Evolutionary conservation across 768 basidiomycete genomes (phyloP), one percentile per base, ranked within the genome.

Genomic region (Termitomyces sp.): DNA sequence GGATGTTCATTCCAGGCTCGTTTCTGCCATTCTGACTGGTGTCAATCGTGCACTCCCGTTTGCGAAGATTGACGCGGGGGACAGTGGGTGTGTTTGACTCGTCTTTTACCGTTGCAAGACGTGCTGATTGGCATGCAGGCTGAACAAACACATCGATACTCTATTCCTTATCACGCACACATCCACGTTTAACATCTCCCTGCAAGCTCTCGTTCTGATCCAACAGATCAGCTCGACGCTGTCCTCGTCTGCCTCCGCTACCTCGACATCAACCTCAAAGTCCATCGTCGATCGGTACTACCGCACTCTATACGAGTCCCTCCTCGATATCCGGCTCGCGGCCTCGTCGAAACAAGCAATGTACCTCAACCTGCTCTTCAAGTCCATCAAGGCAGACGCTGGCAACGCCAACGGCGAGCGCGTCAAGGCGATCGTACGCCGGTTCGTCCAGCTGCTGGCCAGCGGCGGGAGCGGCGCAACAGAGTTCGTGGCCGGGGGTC

Each of bases 1-100:
- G 61, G 90, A 94, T 62, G 77, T 79, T 8, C 84, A 93, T 61
- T 90, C 90, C 49, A 90, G 85, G 66, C 74, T 97, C 46, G 80
- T 97, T 39, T 91, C 94, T 15, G 95, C 94, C 2, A 86, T 98
- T 34, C 72, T 99, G 58, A 95, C 93, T 0, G 96, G 96, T 31
- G 87, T 98, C 41, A 98, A 98, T 66, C 91, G 97, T 18, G 95
- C 96, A 2, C 70, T 98, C 56, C 97, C 97, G 0, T 98, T 92
- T 66, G 92, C 94, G 3, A 88, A 87, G 65, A 76, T 95, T 28
- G 88, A 88, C 37, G 84, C 83, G 33, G 81, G 79, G 5, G 81
- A 86, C 63, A 73, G 76, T 28, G 81, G 83, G 90, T 94, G 63
- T 53, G 81, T 75, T 33, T 36, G 51, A 55, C 46, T 12, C 34